Conservation (phyloP, 495 filamentous ascomycete species). For the Lasiosphaeria miniovina region DNA sequence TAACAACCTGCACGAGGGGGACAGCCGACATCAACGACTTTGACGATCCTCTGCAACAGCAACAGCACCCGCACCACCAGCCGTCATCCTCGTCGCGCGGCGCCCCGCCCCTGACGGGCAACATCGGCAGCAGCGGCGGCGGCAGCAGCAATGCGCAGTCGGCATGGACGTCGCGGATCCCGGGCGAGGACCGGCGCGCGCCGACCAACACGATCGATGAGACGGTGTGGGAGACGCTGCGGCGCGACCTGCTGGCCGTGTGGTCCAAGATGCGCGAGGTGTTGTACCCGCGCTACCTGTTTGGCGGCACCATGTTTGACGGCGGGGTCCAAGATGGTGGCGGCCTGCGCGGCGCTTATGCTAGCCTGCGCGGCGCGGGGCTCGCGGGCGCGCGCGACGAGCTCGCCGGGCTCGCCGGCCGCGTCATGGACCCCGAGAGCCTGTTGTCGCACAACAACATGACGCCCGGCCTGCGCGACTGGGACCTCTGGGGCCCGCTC, state of each 20-base stretch:
- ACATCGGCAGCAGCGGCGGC: constrained; percentile 52
- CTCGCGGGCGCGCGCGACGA: constrained; percentile 57
- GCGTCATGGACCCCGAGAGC: constrained; percentile 59
- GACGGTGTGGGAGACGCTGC: constrained; percentile 90
- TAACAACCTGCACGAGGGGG: constrained; percentile 1
- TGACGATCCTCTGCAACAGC: constrained; percentile 73
- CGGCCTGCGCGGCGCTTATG: constrained; percentile 51
- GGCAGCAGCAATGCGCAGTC: constrained; percentile 36
- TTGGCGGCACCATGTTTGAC: constrained; percentile 72
- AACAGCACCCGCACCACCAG: constrained; percentile 11
- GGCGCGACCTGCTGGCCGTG: constrained; percentile 84
- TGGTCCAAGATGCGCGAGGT: constrained; percentile 98
- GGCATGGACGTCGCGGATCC: constrained; percentile 84
- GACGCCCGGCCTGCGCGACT: constrained; percentile 84
- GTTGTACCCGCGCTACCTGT: constrained; percentile 92
- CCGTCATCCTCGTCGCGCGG: constrained; percentile 57
- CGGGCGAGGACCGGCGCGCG: constrained; percentile 91
- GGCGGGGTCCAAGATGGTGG: constrained; percentile 37
- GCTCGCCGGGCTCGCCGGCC: constrained; percentile 57
- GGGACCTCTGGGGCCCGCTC: constrained; percentile 97
- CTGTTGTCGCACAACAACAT: constrained; percentile 73
- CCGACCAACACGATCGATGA: constrained; percentile 95
- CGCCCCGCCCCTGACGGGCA: constrained; percentile 67
- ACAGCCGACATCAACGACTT: constrained; percentile 80
- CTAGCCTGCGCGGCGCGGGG: constrained; percentile 46